These are phyloP conservation scores for Microdochium paspali DNA, from an alignment of 2,329 filamentous ascomycete species.

Conservation along the genomic window DNA sequence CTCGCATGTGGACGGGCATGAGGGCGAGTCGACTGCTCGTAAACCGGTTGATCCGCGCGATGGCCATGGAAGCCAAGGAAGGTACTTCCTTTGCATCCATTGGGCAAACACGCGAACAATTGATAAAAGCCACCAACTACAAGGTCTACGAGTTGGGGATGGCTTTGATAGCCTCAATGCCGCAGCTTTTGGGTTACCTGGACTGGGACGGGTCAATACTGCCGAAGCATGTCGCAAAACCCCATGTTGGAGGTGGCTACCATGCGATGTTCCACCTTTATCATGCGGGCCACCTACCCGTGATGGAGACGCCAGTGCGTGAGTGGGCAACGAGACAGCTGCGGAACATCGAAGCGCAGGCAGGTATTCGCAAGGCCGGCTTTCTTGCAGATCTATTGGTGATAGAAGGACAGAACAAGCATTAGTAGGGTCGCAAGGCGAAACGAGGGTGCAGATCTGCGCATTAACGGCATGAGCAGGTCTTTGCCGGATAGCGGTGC, in stretches of 20 bases:
- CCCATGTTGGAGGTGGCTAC: background rate
- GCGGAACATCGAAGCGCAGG: background rate
- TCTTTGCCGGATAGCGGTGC: too few species aligned
- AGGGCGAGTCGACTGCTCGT: conserved; percentile 4
- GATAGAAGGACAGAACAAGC: background rate
- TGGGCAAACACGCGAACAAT: background rate
- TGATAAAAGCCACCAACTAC: background rate
- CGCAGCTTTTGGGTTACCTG: conserved; percentile 5
- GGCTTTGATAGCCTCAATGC: conserved; percentile 3
- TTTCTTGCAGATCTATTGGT: background rate
- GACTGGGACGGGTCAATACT: background rate
- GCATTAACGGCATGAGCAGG: too few species aligned
- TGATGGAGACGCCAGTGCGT: background rate
- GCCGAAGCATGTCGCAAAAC: background rate
- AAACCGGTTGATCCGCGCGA: conserved; percentile 2
- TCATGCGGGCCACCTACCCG: background rate
- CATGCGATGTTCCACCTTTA: background rate
- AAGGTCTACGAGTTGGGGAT: conserved; percentile 1
- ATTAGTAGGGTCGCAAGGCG: background rate
- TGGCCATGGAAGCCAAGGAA: background rate
- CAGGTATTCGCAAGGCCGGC: background rate
- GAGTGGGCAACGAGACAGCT: background rate
- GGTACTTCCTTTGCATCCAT: conserved; percentile 1
- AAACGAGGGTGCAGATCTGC: too few species aligned
- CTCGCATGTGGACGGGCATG: conserved; percentile 3